phyloP scores from a whole-genome alignment of 1,284 basidiomycete species.

The Ceratobasidium sp. region DNA sequence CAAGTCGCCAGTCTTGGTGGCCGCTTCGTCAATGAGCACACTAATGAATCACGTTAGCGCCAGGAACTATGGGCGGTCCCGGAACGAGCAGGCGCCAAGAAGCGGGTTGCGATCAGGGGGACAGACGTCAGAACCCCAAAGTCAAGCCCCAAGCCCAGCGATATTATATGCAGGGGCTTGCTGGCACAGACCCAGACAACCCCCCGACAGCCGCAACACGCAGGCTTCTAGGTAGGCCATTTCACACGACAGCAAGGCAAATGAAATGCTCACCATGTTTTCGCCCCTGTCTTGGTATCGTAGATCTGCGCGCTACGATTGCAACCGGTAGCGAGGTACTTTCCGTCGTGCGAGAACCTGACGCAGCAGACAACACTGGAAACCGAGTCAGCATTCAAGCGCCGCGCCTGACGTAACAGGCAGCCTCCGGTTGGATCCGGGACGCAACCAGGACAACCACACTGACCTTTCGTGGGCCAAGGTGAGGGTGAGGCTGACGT shows the following conservation, averaged over 20 bases:
- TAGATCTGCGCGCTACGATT: conserved; percentile 91
- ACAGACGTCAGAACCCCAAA: background rate
- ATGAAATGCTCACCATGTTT: conserved; percentile 66
- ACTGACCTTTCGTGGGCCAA: conserved; percentile 89
- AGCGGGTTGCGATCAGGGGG: background rate
- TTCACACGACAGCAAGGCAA: background rate
- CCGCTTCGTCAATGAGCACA: conserved; percentile 70
- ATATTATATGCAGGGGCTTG: too few species aligned
- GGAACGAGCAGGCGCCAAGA: background rate
- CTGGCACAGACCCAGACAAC: too few species aligned
- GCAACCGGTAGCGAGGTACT: conserved; percentile 88
- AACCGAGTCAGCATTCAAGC: conserved; percentile 16
- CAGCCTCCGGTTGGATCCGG: background rate
- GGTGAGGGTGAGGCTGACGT: conserved; percentile 90
- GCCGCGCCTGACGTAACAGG: conserved; percentile 34
- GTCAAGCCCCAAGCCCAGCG: too few species aligned
- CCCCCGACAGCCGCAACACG: too few species aligned
- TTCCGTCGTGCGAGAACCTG: conserved; percentile 87
- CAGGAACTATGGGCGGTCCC: too few species aligned
- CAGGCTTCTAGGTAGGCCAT: background rate
- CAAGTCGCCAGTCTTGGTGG: conserved; percentile 71
- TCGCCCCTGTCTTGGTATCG: conserved; percentile 82
- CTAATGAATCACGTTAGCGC: conserved; percentile 51
- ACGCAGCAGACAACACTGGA: conserved; percentile 89
- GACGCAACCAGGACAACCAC: conserved; percentile 21